Evolutionary conservation across 1,284 basidiomycete genomes (phyloP), one percentile per base, ranked within the genome.

Genomic region (Agroathelia rolfsii): DNA sequence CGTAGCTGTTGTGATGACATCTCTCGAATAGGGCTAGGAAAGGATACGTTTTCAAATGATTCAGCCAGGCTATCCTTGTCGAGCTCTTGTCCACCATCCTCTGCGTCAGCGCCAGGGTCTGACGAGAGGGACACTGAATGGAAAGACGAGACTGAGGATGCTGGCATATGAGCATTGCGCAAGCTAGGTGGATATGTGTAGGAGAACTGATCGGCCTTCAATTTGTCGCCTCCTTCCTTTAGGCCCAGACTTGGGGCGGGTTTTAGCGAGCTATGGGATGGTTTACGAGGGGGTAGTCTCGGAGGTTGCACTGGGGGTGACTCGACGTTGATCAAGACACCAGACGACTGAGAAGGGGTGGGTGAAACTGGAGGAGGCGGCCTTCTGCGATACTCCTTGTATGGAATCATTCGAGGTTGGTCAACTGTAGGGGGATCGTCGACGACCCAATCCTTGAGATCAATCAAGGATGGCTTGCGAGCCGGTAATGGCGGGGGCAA

Each of bases 91-190:
- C 36, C 45, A 24, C 39, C 40, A 30, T 38, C 50, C 30, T 47
- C 40, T 30, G 46, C 39, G 30, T 48, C 41, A 29, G 48, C 47
- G 37, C 38, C 37, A 21, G 33, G n/a, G 40, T 80, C 76, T 6
- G 76, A 79, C 3, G 81, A 84, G 3, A 85, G 65, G 0, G 82
- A 85, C 10, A 85, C 76, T 1, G 82, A 84, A 44, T 83, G 80
- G 40, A 85, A 82, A 12, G 81, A 85, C 4, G 81, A 82, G 23
- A 84, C 66, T 20, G 82, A 85, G 2, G 79, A 80, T 3, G 67
- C 68, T 2, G 68, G 68, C 3, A 59, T 68, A 50, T 85, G 80
- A 17, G n/a, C n/a, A n/a, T n/a, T 9, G 44, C 49, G 30, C 49
- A 45, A 30, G 24, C 55, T 44, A 4, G 69, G 68, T 9, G 74